Conservation (phyloP, 306 rosid genomes). For the Medicago arabica region DNA sequence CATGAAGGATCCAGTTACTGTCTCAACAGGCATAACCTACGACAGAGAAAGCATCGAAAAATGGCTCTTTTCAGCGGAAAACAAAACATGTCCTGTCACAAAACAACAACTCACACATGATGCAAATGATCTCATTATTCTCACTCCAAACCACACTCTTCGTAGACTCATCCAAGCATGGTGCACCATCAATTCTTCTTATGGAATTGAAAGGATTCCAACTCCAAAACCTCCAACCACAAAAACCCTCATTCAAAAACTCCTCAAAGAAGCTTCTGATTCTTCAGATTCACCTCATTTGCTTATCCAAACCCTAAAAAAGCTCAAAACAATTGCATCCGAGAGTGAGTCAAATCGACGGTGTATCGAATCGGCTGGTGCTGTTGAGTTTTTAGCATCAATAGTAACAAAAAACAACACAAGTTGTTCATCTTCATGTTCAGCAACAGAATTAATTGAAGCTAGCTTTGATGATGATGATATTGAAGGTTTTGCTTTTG, state of each 20-base stretch:
- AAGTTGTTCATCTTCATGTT: not conserved
- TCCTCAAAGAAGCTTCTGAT: slow-evolving; percentile 53
- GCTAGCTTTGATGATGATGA: slow-evolving; percentile 7
- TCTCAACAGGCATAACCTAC: slow-evolving; percentile 83
- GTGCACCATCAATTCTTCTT: slow-evolving; percentile 82
- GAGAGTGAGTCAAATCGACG: slow-evolving; percentile 67
- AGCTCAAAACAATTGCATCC: slow-evolving; percentile 64
- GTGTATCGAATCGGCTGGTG: slow-evolving; percentile 65
- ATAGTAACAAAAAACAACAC: slow-evolving; percentile 24
- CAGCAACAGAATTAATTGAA: not conserved
- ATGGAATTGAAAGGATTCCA: slow-evolving; percentile 74
- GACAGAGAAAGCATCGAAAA: slow-evolving; percentile 81
- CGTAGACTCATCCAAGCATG: slow-evolving; percentile 84
- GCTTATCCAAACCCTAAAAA: slow-evolving; percentile 43
- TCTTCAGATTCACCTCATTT: slow-evolving; percentile 56
- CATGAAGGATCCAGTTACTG: slow-evolving; percentile 89
- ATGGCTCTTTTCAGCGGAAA: slow-evolving; percentile 65
- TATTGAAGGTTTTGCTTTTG: slow-evolving; percentile 19
- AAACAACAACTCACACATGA: slow-evolving; percentile 47
- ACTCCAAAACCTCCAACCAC: slow-evolving; percentile 75
- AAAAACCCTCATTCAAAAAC: slow-evolving; percentile 54
- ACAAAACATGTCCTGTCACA: slow-evolving; percentile 72
- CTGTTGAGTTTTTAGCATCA: slow-evolving; percentile 60
- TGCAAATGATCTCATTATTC: slow-evolving; percentile 38
- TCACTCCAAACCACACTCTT: slow-evolving; percentile 89